Conservation (phyloP, 139 green algal genomes). For the Chlamydomonas schloesseri region DNA sequence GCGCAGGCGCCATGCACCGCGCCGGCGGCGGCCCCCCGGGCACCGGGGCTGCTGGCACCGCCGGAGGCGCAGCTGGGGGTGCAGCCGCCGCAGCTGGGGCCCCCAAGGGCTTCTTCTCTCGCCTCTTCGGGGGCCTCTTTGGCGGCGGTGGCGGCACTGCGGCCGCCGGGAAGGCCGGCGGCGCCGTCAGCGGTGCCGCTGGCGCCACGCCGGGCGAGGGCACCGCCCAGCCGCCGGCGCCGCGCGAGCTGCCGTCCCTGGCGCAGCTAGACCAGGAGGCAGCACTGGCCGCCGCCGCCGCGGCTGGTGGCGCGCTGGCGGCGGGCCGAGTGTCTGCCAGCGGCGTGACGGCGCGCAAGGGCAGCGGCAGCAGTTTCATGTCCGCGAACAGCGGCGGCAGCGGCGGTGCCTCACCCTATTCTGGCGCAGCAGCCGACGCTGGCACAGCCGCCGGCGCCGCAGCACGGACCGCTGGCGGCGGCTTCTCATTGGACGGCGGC, state of each 20-base stretch:
- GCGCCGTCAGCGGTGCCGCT: neutral
- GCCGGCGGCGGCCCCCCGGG: neutral
- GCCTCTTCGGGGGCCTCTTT: neutral
- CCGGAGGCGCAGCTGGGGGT: neutral
- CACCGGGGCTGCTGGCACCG: neutral
- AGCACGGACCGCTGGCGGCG: no score
- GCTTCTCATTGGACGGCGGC: no score
- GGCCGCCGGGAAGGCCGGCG: neutral
- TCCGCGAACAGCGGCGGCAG: neutral
- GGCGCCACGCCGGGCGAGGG: neutral
- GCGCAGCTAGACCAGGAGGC: constrained; percentile 19
- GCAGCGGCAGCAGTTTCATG: neutral
- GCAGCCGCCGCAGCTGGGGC: neutral
- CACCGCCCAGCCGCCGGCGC: neutral
- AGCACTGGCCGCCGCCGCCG: neutral
- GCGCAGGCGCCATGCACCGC: no score
- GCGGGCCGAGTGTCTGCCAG: neutral
- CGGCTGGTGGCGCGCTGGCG: neutral
- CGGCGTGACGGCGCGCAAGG: neutral
- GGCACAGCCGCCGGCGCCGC: no score
- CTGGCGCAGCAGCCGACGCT: no score
- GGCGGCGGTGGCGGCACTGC: neutral
- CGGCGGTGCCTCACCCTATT: no score
- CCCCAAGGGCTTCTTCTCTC: neutral
- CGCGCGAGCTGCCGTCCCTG: constrained; percentile 19